Base-by-base conservation (phyloP, 306 rosid genomes). In the Castanea crenata region DNA sequence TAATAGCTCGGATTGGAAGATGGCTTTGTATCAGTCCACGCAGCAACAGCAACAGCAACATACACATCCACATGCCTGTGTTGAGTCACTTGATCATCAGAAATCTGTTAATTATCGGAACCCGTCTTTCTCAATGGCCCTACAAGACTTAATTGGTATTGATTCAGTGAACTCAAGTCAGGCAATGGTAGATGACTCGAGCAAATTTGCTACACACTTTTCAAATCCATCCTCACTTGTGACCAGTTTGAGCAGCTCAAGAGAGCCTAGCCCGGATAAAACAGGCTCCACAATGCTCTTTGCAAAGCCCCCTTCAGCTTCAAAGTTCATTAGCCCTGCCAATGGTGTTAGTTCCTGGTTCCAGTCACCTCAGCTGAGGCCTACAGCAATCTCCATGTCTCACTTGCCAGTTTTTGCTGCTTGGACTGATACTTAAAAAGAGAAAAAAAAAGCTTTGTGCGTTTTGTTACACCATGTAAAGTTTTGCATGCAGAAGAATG, bases 231-330 rank as follows among this genome's bases (percentile, higher is more conserved):
- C 99, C 1, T 91, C 99, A 0, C 78, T 90, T 80, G 96, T 91
- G 52, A 91, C 98, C 6, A 95, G 98, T 70, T 74, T 90, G 61
- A 79, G 97, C 82, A 85, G 93, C 80, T 91, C 99, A 29, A 93
- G 99, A 63, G 97, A 96, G 72, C 87, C 76, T 18, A 96, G 96
- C 81, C 98, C 99, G 0, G 99, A 93, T 49, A 96, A 91, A 79
- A 69, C 85, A 1, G 88, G 85, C 55, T 77, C 92, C 49, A 61
- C 87, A 5, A 58, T 80, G 77, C 82, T 84, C 8, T 90, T 88
- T 73, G 89, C 92, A 3, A 92, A 85, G 77, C 89, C 91, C 1
- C 80, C 87, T 27, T 67, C 86, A 64, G 89, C 86, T 34, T 78
- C 94, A 2, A 89, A 87, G 87, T 83, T 80, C 20, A 67, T 64